Evolutionary conservation across 345 rosid genomes (phyloP).

Genomic region (Pugionium cornutum): DNA sequence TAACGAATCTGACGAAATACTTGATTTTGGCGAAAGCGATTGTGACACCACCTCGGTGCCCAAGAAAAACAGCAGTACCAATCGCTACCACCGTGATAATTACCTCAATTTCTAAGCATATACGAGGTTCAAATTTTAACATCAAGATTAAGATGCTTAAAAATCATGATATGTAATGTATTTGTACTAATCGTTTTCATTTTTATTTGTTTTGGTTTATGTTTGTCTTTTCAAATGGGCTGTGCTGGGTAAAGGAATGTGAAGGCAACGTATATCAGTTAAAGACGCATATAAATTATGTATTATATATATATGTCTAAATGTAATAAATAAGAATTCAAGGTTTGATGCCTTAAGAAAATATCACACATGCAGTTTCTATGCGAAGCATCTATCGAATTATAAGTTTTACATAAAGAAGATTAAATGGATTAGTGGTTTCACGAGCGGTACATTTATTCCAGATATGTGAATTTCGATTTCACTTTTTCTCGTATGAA

Average conservation of each 20-base stretch:
- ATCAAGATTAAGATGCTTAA: background rate
- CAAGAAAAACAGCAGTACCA: background rate
- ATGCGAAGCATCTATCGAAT: conserved; percentile 16
- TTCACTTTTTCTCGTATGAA: too few relatives aligned
- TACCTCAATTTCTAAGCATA: background rate
- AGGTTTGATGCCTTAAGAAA: conserved; percentile 8
- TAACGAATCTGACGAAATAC: background rate
- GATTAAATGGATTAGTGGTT: too few relatives aligned
- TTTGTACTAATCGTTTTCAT: background rate
- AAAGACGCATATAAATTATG: background rate
- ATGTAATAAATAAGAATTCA: conserved; percentile 17
- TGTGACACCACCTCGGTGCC: background rate
- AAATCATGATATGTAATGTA: background rate
- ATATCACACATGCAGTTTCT: conserved; percentile 16
- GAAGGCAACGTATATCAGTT: conserved; percentile 10
- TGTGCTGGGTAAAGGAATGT: conserved; percentile 2
- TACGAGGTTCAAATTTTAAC: background rate
- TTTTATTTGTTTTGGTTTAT: background rate
- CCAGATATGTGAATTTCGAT: too few relatives aligned
- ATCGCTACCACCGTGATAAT: background rate
- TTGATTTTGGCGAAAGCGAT: background rate
- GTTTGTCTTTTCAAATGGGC: conserved; percentile 5
- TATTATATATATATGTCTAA: background rate
- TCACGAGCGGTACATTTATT: too few relatives aligned
- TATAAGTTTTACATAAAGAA: background rate